Conservation (phyloP, 345 rosid species). For the Dipteronia dyeriana region DNA sequence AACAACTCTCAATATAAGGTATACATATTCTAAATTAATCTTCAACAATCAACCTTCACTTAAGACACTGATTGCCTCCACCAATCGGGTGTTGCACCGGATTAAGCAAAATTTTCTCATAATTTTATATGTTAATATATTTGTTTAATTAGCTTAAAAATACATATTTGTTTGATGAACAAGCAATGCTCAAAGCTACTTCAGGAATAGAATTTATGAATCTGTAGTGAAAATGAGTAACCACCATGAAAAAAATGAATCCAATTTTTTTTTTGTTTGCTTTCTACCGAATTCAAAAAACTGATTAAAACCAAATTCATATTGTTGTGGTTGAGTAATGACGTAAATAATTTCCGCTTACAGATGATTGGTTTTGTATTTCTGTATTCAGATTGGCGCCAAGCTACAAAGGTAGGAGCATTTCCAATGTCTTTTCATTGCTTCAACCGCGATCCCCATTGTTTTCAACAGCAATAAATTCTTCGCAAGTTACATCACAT, state of each 20-base stretch:
- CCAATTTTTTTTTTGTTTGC: background rate
- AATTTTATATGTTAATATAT: background rate
- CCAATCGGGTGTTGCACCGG: too few species aligned
- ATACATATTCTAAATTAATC: too few species aligned
- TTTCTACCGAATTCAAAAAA: background rate
- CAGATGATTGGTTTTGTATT: background rate
- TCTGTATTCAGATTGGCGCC: conserved; percentile 34
- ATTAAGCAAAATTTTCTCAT: background rate
- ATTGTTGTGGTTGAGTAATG: background rate
- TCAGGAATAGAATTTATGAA: too few species aligned
- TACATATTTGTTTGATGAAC: background rate
- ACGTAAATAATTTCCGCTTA: background rate
- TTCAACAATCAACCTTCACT: too few species aligned
- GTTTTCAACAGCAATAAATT: conserved; percentile 32
- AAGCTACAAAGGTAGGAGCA: conserved; percentile 36
- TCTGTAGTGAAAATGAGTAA: too few species aligned
- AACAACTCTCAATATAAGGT: too few species aligned
- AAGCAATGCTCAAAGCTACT: background rate
- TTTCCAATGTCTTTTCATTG: conserved; percentile 26
- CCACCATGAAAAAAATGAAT: background rate
- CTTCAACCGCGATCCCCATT: conserved; percentile 20
- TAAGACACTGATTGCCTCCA: too few species aligned
- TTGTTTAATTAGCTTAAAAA: background rate
- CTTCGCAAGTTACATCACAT: conserved; percentile 24
- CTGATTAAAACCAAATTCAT: background rate